phyloP scores from a whole-genome alignment of 768 basidiomycete genomes.

The Boletellus ananiceps region DNA sequence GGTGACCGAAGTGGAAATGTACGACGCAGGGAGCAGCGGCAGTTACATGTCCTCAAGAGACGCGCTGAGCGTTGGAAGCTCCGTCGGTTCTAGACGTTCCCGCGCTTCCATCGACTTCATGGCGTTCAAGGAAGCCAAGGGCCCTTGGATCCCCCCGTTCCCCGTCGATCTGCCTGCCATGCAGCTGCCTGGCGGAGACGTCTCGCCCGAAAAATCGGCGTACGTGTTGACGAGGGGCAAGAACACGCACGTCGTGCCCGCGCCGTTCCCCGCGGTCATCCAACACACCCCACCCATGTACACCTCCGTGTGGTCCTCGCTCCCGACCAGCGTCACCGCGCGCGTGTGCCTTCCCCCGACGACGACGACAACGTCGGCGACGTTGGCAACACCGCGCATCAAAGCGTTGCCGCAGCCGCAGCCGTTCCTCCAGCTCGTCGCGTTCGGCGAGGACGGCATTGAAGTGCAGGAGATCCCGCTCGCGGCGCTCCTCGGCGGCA shows the following conservation, averaged over 20 bases:
- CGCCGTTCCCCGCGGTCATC: constrained; percentile 57
- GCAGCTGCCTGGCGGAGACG: constrained; percentile 14
- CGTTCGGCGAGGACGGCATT: constrained; percentile 64
- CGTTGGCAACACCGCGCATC: neutral
- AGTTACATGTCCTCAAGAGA: constrained; percentile 23
- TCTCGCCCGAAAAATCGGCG: constrained; percentile 37
- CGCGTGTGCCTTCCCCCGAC: constrained; percentile 41
- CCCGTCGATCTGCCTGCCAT: constrained; percentile 22
- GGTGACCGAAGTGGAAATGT: constrained; percentile 72
- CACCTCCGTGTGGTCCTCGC: constrained; percentile 52
- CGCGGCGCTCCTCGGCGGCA: constrained; percentile 35
- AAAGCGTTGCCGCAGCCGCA: constrained; percentile 6
- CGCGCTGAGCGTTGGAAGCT: constrained; percentile 21
- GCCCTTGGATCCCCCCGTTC: constrained; percentile 26
- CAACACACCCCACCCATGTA: constrained; percentile 47
- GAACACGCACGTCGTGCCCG: constrained; percentile 61
- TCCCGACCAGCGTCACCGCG: constrained; percentile 51
- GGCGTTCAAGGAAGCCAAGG: constrained; percentile 35
- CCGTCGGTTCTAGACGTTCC: constrained; percentile 31
- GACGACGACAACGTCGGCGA: neutral
- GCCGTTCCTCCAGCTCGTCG: constrained; percentile 63
- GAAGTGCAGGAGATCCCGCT: constrained; percentile 70
- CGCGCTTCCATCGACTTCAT: constrained; percentile 43
- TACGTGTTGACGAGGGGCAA: constrained; percentile 68
- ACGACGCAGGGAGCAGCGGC: constrained; percentile 28